Evolutionary conservation across 495 filamentous ascomycete genomes (phyloP).

Genomic region (Aspergillus funiculosus): DNA sequence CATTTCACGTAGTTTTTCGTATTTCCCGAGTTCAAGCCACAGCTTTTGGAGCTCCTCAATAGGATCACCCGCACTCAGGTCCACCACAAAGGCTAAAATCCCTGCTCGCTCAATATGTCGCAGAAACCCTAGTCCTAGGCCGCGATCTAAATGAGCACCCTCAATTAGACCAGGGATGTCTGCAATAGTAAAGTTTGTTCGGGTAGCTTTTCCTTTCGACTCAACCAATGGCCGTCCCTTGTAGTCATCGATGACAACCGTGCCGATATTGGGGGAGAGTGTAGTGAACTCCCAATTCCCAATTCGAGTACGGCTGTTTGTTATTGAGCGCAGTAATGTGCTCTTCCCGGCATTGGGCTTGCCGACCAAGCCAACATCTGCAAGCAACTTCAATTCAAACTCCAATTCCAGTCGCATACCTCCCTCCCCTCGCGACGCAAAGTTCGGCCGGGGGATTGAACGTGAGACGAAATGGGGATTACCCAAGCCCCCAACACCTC

Average conservation of each 20-base stretch:
- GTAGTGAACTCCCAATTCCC: slow-evolving; percentile 98
- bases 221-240: slow-evolving; percentile 58
- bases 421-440: slow-evolving; percentile 78
- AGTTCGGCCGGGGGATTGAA: slow-evolving; percentile 64
- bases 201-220: slow-evolving; percentile 31
- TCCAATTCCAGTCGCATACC: slow-evolving; percentile 74
- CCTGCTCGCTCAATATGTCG: slow-evolving; percentile 91
- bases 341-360: slow-evolving; percentile 96
- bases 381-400: slow-evolving; percentile 89
- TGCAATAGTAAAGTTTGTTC: slow-evolving; percentile 84
- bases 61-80: slow-evolving; percentile 74
- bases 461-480: slow-evolving; percentile 87
- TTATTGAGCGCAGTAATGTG: slow-evolving; percentile 81
- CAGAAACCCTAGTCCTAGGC: slow-evolving; percentile 84
- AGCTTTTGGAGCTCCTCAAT: slow-evolving; percentile 69
- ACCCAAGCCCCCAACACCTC: slow-evolving; percentile 81
- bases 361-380: slow-evolving; percentile 90
- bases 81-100: slow-evolving; percentile 88
- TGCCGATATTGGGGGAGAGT: slow-evolving; percentile 87
- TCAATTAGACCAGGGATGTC: slow-evolving; percentile 92
- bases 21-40: slow-evolving; percentile 85
- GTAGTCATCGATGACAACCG: slow-evolving; percentile 81
- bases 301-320: slow-evolving; percentile 76
- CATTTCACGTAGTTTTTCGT: slow-evolving; percentile 64
- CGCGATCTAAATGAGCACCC: slow-evolving; percentile 86